Evolutionary conservation across 805 yeast species (phyloP).

Genomic region (Teunomyces lycoperdinae): DNA sequence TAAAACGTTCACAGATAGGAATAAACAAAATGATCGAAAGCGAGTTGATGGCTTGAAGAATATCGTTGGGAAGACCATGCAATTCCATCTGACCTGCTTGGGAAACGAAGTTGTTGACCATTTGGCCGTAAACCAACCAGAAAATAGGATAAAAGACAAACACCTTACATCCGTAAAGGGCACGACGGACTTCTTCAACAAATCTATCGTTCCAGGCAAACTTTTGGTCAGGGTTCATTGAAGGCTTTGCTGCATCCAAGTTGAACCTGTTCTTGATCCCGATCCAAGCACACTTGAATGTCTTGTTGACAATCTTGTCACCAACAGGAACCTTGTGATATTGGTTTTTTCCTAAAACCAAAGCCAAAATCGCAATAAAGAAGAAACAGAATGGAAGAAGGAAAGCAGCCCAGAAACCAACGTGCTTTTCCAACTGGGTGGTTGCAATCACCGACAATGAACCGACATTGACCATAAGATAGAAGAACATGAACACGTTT

Average conservation of each 20-base stretch:
- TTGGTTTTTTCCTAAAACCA: conserved; percentile 50
- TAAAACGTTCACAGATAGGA: conserved; percentile 59
- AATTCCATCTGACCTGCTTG: conserved; percentile 72
- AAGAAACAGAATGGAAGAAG: conserved; percentile 66
- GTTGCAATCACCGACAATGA: conserved; percentile 73
- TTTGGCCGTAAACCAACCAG: conserved; percentile 70
- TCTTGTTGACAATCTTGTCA: conserved; percentile 56
- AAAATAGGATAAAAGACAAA: conserved; percentile 67
- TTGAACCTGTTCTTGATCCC: conserved; percentile 46
- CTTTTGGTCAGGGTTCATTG: conserved; percentile 43
- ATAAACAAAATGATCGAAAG: conserved; percentile 69
- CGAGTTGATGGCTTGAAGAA: conserved; percentile 72
- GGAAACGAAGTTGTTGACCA: conserved; percentile 67
- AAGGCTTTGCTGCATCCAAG: conserved; percentile 56
- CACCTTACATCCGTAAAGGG: conserved; percentile 68
- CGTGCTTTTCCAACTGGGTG: conserved; percentile 61
- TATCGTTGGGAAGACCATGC: conserved; percentile 77
- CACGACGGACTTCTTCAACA: conserved; percentile 67
- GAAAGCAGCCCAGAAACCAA: conserved; percentile 74
- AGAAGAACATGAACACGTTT: conserved; percentile 71
- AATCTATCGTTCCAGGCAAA: conserved; percentile 63
- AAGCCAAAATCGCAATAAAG: conserved; percentile 47
- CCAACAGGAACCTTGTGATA: conserved; percentile 59
- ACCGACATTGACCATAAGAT: conserved; percentile 72
- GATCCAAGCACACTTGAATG: conserved; percentile 43